Percentiles rank a stretch among this genome's conserved stretches.
Conservation (phyloP, 345 rosid genomes). For the Odontarrhena argentea region DNA sequence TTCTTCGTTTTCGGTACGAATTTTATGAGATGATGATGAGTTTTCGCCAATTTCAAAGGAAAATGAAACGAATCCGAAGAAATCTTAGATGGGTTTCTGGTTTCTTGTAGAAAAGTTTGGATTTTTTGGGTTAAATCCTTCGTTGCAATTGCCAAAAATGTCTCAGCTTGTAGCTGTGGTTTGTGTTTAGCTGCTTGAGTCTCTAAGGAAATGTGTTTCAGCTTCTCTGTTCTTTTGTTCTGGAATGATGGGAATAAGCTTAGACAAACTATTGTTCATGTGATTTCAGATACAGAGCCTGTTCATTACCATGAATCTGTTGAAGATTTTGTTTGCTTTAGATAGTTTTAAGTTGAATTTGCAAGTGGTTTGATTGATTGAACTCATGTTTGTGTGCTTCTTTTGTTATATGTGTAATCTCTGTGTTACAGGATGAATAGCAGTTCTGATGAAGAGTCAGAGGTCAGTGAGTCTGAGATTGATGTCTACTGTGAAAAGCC, state of each 20-base stretch:
- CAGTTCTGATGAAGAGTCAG: slow-evolving; percentile 77
- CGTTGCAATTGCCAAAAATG: no score
- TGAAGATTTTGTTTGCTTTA: not conserved
- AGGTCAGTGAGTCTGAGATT: slow-evolving; percentile 82
- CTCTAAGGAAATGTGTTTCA: not conserved
- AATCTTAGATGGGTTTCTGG: no score
- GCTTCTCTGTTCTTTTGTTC: not conserved
- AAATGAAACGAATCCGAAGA: no score
- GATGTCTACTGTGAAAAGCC: slow-evolving; percentile 59
- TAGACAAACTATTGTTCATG: not conserved
- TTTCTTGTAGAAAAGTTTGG: no score
- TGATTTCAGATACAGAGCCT: not conserved
- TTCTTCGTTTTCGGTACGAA: no score
- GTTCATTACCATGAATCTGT: not conserved
- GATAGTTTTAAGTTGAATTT: not conserved
- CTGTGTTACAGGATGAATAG: slow-evolving; percentile 51
- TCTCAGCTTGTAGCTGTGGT: no score
- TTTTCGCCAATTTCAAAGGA: no score
- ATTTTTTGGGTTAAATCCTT: no score
- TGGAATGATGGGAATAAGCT: not conserved
- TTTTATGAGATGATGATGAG: no score
- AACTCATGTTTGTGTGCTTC: slow-evolving; percentile 1
- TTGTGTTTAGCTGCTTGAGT: no score
- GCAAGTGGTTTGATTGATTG: not conserved
- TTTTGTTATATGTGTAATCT: not conserved